Base-by-base conservation (phyloP, 164 flowering plant species). In the Chimonanthus praecox region DNA sequence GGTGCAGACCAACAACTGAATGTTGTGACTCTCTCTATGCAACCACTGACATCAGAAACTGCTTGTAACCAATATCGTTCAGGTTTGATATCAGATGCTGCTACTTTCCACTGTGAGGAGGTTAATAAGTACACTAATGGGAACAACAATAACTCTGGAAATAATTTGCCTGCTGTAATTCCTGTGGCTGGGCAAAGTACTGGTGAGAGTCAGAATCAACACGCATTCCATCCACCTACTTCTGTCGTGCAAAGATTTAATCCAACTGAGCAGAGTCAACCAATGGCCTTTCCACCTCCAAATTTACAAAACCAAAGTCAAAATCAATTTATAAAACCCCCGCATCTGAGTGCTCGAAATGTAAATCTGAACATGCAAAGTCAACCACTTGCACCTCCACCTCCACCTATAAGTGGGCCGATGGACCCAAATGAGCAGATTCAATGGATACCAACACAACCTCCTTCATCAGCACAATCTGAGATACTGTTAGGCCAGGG, bases 361-460 rank as follows among this genome's bases (percentile, higher is more conserved):
- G 45, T 80, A 6, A 74, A 75, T 66, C 64, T 61, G 64, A 82
- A 80, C 46, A 80, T 47, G 49, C 71, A 71, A 7, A 66, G 45
- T 46, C 77, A 71, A 58, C 78, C 21, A 47, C 45, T 64, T 15
- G 60, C 21, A 65, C 72, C 74, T 68, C 76, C 21, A 65, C 72
- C 74, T 68, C 76, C 64, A 21, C 64, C 68, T 58, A 71, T 68
- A 47, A 73, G 58, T 83, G 71, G 72, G 49, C 82, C 74, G 69
- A 71, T 44, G 44, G 63, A 21, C 20, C 20, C 54, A 18, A 49
- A 69, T 51, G 44, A 45, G 8, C 46, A 20, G 60, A 54, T 13
- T 9, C 60, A 10, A 54, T 10, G 16, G 58, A 51, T 51, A 51
- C 33, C 4, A 10, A 11, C 44, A 2, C 43, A 7, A 16, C 47